Conservation (phyloP, 805 yeast genomes). For the Peterozyma toletana region DNA sequence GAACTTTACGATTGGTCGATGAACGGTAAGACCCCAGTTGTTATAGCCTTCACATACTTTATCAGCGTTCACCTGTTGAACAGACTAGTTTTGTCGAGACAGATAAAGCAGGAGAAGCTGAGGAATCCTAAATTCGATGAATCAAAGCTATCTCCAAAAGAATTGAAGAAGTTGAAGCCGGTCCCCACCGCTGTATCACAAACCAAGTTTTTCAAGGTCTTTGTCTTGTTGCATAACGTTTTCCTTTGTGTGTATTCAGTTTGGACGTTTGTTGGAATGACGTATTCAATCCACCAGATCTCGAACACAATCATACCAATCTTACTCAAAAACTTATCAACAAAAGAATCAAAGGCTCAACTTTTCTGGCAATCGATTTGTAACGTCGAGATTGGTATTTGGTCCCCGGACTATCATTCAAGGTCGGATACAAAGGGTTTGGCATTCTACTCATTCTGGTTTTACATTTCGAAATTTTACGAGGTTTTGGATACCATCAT, state of each 20-base stretch:
- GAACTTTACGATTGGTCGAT: conserved; percentile 32
- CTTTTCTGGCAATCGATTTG: conserved; percentile 58
- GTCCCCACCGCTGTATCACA: conserved; percentile 47
- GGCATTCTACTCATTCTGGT: conserved; percentile 54
- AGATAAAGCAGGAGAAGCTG: conserved; percentile 23
- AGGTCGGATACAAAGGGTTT: conserved; percentile 32
- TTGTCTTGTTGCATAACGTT: conserved; percentile 55
- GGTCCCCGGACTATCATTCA: conserved; percentile 24
- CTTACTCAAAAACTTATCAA: conserved; percentile 12
- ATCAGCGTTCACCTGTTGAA: conserved; percentile 48
- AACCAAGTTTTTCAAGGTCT: conserved; percentile 35
- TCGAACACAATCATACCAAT: conserved; percentile 23
- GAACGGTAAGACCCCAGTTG: conserved; percentile 45
- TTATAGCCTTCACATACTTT: conserved; percentile 54
- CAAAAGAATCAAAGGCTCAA: conserved; percentile 20
- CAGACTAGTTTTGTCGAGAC: conserved; percentile 38
- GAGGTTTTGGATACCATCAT: conserved; percentile 66
- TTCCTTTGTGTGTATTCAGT: conserved; percentile 58
- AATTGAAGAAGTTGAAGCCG: conserved; percentile 33
- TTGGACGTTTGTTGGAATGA: conserved; percentile 69
- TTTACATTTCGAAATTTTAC: conserved; percentile 64
- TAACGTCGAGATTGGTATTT: conserved; percentile 52
- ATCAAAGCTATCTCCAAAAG: conserved; percentile 10
- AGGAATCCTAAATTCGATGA: conserved; percentile 19
- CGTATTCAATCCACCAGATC: conserved; percentile 37